phyloP scores from a whole-genome alignment of 495 filamentous ascomycete genomes.

The Trichoderma reesei region DNA sequence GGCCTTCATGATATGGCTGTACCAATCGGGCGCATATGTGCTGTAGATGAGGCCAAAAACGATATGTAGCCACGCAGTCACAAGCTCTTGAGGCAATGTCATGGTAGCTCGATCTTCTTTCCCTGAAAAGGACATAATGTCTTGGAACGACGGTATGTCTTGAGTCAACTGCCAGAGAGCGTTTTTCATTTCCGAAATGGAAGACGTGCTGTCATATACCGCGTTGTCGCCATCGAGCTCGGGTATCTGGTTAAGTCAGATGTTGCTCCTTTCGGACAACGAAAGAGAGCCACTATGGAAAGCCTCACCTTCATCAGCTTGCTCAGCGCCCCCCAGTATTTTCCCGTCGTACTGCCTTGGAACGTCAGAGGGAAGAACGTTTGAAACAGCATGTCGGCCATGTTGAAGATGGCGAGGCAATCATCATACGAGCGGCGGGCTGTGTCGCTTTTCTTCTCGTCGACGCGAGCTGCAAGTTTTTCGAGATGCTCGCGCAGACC shows the following conservation, averaged over 20 bases:
- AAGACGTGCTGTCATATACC: background rate
- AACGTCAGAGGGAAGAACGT: constrained; percentile 22
- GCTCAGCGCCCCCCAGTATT: constrained; percentile 26
- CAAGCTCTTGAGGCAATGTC: background rate
- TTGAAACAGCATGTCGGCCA: constrained; percentile 20
- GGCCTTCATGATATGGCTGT: background rate
- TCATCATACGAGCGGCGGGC: constrained; percentile 14
- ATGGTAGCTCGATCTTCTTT: background rate
- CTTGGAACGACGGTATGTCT: background rate
- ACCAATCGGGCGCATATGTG: background rate
- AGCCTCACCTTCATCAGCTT: constrained; percentile 16
- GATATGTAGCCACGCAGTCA: background rate
- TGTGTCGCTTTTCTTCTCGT: constrained; percentile 10
- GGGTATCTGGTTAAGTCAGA: constrained; percentile 7
- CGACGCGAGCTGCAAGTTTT: constrained; percentile 4
- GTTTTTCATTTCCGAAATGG: constrained; percentile 15
- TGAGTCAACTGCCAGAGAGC: constrained; percentile 12
- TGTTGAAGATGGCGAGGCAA: constrained; percentile 21
- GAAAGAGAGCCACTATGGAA: background rate
- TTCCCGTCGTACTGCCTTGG: constrained; percentile 17
- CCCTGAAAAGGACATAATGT: background rate
- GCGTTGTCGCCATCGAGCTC: background rate
- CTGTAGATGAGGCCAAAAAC: background rate
- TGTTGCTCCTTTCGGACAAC: background rate
- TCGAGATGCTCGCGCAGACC: constrained; percentile 12